phyloP scores from a whole-genome alignment of 1,139 yeast genomes.

The Casaregolazyma suthepensis region DNA sequence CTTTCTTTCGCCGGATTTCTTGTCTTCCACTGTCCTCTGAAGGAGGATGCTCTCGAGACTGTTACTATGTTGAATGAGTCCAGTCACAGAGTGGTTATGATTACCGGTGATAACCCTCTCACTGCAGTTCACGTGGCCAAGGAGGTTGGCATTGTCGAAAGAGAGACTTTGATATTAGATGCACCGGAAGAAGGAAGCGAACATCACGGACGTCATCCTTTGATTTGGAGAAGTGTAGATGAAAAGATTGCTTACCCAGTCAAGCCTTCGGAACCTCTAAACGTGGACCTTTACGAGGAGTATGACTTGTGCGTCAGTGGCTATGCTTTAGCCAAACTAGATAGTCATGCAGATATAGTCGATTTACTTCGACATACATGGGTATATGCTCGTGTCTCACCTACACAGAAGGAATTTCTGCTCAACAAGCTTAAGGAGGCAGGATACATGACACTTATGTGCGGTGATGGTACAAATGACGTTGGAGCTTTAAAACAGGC shows the following conservation, averaged over 20 bases:
- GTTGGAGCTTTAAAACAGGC: conserved; percentile 99
- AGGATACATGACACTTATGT: conserved; percentile 94
- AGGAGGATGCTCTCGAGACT: conserved; percentile 85
- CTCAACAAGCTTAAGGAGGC: conserved; percentile 76
- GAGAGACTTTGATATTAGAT: conserved; percentile 81
- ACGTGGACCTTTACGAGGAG: conserved; percentile 50
- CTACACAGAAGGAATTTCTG: conserved; percentile 88
- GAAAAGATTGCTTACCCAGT: conserved; percentile 71
- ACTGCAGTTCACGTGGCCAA: conserved; percentile 98
- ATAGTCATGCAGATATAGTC: conserved; percentile 49
- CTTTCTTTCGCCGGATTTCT: conserved; percentile 86
- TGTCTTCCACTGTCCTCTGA: conserved; percentile 96
- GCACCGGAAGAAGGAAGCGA: conserved; percentile 50
- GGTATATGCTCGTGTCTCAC: conserved; percentile 98
- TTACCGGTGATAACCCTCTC: conserved; percentile 97
- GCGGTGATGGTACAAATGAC: conserved; percentile 99
- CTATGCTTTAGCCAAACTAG: conserved; percentile 67
- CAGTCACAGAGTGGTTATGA: conserved; percentile 89
- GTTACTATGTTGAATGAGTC: conserved; percentile 91
- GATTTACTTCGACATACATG: conserved; percentile 81
- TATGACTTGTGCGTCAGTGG: conserved; percentile 94
- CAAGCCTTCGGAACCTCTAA: conserved; percentile 49
- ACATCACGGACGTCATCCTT: conserved; percentile 44
- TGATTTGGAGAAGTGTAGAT: conserved; percentile 81
- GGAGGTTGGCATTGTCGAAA: conserved; percentile 81